These are phyloP conservation scores for Penicillium parvum DNA, from an alignment of 495 filamentous ascomycete species.

Conservation along the genomic window DNA sequence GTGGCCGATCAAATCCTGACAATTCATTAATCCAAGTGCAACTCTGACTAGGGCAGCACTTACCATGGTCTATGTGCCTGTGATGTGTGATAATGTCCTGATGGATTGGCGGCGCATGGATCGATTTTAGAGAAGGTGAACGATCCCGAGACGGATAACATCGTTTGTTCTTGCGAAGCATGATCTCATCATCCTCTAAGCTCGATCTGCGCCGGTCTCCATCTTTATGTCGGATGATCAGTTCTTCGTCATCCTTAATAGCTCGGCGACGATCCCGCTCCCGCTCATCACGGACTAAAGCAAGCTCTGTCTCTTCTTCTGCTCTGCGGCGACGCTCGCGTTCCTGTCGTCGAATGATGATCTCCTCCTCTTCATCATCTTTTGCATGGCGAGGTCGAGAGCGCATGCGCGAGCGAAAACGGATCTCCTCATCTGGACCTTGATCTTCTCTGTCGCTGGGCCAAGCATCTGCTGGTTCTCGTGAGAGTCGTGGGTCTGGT, in stretches of 20 bases:
- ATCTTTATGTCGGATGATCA: background rate
- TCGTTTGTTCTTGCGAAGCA: conserved; percentile 20
- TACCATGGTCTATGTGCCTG: conserved; percentile 80
- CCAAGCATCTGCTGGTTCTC: conserved; percentile 8
- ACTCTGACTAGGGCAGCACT: background rate
- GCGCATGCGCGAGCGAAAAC: conserved; percentile 3
- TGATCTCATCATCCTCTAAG: conserved; percentile 29
- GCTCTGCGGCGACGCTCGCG: conserved; percentile 10
- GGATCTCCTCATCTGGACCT: conserved; percentile 10
- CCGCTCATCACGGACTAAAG: conserved; percentile 3
- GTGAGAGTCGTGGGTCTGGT: conserved; percentile 3
- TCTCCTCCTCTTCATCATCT: conserved; percentile 11
- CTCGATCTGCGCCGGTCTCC: conserved; percentile 8
- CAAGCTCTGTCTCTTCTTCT: background rate
- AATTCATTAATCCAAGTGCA: conserved; percentile 4
- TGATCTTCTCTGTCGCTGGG: conserved; percentile 3
- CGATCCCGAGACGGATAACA: conserved; percentile 33
- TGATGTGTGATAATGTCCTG: conserved; percentile 84
- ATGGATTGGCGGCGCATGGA: conserved; percentile 66
- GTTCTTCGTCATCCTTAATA: conserved; percentile 1
- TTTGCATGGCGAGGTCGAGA: conserved; percentile 1
- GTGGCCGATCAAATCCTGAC: conserved; percentile 27
- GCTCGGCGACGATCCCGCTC: conserved; percentile 16
- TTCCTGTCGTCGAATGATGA: conserved; percentile 2
- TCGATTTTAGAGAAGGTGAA: conserved; percentile 46